These are phyloP conservation scores for Breviolum minutum DNA, from an alignment of 73 alveolate species.

Conservation along the genomic window DNA sequence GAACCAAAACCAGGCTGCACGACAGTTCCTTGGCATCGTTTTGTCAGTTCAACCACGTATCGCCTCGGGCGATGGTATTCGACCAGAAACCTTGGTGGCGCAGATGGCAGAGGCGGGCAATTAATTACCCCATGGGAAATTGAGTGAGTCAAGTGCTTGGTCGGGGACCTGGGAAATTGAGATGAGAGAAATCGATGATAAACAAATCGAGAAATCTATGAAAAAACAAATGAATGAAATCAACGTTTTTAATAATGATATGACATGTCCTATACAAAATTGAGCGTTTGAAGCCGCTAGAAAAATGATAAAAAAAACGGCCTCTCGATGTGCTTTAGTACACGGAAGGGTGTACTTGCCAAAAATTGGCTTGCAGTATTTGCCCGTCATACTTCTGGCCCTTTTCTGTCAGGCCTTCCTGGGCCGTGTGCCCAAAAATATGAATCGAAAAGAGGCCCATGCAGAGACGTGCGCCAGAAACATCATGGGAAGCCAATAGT, in stretches of 20 bases:
- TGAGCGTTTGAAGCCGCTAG: no score
- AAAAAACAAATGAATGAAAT: no score
- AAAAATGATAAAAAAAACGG: no score
- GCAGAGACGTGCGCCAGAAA: slow-evolving; percentile 95
- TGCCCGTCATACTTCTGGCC: no score
- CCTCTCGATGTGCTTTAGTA: no score
- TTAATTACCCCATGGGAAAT: neutral
- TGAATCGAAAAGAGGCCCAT: slow-evolving; percentile 97
- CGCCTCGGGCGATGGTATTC: slow-evolving; percentile 98
- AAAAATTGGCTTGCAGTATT: no score
- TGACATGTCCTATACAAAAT: no score
- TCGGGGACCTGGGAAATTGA: neutral
- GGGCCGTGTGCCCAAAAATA: slow-evolving; percentile 96
- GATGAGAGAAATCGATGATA: neutral
- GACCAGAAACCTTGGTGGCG: slow-evolving; percentile 96
- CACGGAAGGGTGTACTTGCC: neutral
- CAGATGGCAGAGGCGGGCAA: slow-evolving; percentile 81
- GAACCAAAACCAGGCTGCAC: slow-evolving; percentile 96
- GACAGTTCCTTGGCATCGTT: slow-evolving; percentile 98
- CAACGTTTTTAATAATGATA: no score
- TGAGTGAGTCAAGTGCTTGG: neutral
- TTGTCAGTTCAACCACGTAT: slow-evolving; percentile 99
- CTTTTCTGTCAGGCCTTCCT: slow-evolving; percentile 32
- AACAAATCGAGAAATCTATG: no score
- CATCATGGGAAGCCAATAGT: no score